phyloP scores from a whole-genome alignment of 2,329 filamentous ascomycete genomes.

The Kalaharituber pfeilii region DNA sequence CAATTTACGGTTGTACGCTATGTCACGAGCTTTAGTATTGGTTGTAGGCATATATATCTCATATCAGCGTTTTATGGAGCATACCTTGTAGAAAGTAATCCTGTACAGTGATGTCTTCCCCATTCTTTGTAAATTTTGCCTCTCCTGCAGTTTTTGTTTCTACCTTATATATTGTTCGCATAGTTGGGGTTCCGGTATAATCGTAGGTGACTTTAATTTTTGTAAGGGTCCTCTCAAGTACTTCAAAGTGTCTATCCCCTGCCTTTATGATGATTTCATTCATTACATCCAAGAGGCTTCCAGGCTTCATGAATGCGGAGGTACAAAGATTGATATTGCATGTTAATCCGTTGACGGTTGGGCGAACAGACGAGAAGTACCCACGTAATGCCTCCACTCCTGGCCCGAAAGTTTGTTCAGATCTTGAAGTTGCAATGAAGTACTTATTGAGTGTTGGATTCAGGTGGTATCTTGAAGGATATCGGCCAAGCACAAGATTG shows the following conservation, averaged over 20 bases:
- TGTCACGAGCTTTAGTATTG: too few species aligned
- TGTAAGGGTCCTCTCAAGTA: neutral
- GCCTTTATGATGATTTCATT: neutral
- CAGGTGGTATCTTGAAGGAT: neutral
- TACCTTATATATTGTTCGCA: neutral
- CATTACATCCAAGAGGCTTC: neutral
- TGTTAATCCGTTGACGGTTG: constrained; percentile 40
- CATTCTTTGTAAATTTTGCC: too few species aligned
- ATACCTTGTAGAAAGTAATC: too few species aligned
- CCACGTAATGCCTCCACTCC: constrained; percentile 43
- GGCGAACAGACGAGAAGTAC: constrained; percentile 44
- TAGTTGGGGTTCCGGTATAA: neutral
- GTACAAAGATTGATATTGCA: constrained; percentile 48
- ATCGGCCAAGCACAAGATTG: neutral
- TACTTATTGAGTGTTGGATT: neutral
- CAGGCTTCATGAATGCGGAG: constrained; percentile 38
- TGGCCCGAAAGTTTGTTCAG: neutral
- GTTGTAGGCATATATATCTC: too few species aligned
- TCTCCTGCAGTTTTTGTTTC: neutral
- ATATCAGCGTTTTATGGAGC: too few species aligned
- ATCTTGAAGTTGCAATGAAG: too few species aligned
- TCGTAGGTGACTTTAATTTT: neutral
- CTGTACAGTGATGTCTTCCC: too few species aligned
- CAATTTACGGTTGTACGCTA: too few species aligned
- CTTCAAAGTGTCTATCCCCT: neutral